Evolutionary conservation across 2,329 filamentous ascomycete species (phyloP), one percentile per base, ranked within the genome.

Genomic region (Hypoxylon sp.): DNA sequence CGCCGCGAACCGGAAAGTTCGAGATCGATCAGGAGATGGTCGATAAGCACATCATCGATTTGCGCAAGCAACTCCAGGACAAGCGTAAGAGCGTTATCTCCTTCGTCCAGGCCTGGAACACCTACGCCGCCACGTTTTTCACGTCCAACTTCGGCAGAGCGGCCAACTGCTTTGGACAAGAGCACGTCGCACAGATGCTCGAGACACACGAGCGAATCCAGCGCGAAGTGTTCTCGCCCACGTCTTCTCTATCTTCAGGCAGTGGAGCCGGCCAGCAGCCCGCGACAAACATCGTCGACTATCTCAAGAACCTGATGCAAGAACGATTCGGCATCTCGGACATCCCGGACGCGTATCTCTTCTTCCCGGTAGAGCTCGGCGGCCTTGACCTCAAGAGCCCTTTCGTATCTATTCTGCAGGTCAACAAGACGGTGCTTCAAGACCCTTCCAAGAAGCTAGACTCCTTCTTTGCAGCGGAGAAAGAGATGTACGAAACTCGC

Each of bases 21-120:
- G 76, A 84, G 50, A 89, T 90, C 56, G 85, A 90, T 65, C 82
- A 87, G 67, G 63, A 68, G 0, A 81, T 86, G 75, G 85, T 91
- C 0, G 82, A 88, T 63, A 75, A 79, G 24, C 88, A 90, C 65
- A 85, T 89, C 56, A 72, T 78, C 1, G 87, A 90, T 70, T 80
- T 91, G 3, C 79, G 80, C 30, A 81, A 79, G 3, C 88, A 91
- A 68, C 82, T 91, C 4, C 65, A 72, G 1, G 77, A 78, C 5
- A 84, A 85, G 52, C 84, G 82, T 62, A 81, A 81, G 61, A 87
- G 82, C 62, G 61, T 82, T 2, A 77, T 84, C 3, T 77, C 77
- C 19, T 81, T 79, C 65, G 78, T 85, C 6, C 77, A 79, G 56
- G 76, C 79, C 0, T 85, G 84, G 84, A 86, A 87, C 65, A 79